These are phyloP conservation scores for Corrigiola litoralis DNA, from an alignment of 179 eudicot genomes.

Conservation along the genomic window DNA sequence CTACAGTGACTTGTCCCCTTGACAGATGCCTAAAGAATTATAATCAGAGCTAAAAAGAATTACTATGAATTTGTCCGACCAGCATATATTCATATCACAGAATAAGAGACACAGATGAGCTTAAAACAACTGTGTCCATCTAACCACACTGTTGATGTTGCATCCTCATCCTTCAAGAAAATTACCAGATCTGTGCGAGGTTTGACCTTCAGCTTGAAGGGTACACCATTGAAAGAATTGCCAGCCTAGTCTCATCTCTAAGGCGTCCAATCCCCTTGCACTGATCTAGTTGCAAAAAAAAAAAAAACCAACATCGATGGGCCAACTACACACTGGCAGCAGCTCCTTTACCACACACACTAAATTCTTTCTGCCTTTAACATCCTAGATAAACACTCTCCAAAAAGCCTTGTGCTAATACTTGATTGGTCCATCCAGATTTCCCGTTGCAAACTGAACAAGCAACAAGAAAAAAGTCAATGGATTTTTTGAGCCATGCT, in stretches of 20 bases:
- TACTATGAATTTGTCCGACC: background rate
- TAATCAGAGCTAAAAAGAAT: conserved; percentile 7
- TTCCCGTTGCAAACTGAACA: conserved; percentile 76
- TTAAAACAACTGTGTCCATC: background rate
- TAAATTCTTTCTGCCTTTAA: background rate
- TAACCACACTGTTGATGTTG: background rate
- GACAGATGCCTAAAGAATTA: conserved; percentile 5
- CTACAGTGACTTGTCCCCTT: conserved; percentile 6
- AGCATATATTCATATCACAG: background rate
- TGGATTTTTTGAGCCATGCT: too few relatives aligned
- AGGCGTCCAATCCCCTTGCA: background rate
- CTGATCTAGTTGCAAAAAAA: background rate
- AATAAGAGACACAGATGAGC: conserved; percentile 2
- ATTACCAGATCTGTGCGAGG: background rate
- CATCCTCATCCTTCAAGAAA: background rate
- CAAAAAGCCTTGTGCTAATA: conserved; percentile 35
- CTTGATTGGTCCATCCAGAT: conserved; percentile 83
- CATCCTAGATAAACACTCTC: background rate
- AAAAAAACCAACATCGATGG: background rate
- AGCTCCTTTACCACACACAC: background rate
- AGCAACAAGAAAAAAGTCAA: background rate
- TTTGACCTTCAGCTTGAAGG: conserved; percentile 1
- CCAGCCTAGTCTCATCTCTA: background rate
- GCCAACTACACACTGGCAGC: background rate
- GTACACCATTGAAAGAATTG: background rate